Evolutionary conservation across 192 early-diverging fungal genomes (phyloP).

Genomic region (Coemansia sp.): DNA sequence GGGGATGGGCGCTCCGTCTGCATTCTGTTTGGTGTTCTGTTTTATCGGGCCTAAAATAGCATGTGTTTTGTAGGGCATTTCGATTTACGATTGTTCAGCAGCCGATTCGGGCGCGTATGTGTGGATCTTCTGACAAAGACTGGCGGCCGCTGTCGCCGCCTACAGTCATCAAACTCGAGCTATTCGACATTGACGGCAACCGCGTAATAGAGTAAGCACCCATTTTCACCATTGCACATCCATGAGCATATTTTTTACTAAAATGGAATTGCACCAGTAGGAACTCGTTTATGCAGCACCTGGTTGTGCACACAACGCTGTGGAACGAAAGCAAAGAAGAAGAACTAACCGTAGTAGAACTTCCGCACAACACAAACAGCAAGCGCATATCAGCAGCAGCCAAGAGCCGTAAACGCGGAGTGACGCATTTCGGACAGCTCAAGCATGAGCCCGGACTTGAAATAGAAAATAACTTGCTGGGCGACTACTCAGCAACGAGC

Average conservation of each 20-base stretch:
- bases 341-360: constrained; percentile 44
- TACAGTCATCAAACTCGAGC: constrained; percentile 67
- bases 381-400: constrained; percentile 52
- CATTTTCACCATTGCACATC: no score
- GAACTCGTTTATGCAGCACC: constrained; percentile 45
- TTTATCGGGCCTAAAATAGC: neutral
- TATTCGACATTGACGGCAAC: constrained; percentile 56
- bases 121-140: constrained; percentile 79
- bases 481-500: constrained; percentile 42
- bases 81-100: constrained; percentile 68
- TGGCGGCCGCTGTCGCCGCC: constrained; percentile 75
- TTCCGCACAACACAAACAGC: constrained; percentile 49
- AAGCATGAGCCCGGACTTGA: constrained; percentile 30
- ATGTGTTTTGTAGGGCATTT: constrained; percentile 52
- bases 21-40: neutral
- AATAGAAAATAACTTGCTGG: constrained; percentile 47
- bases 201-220: constrained; percentile 31
- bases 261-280: neutral
- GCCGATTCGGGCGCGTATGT: constrained; percentile 73
- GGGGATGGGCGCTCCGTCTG: no score
- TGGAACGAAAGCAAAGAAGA: constrained; percentile 35
- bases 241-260: neutral
- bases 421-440: constrained; percentile 37
- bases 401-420: constrained; percentile 50
- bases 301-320: constrained; percentile 53